Evolutionary conservation across 2,329 filamentous ascomycete species (phyloP).

Genomic region (Leptographium galeiforme): DNA sequence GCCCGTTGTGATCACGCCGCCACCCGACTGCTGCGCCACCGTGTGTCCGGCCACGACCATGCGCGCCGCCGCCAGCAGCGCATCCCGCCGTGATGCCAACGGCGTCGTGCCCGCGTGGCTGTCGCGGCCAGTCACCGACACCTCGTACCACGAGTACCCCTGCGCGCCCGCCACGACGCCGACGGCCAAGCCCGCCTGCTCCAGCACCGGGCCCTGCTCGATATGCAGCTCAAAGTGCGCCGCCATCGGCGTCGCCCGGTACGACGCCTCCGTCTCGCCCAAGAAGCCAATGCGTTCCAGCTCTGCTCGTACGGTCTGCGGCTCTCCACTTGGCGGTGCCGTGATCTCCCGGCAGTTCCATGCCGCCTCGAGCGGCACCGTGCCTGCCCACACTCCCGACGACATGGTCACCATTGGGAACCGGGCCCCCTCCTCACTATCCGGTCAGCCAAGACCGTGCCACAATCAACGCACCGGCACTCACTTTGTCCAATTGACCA

Average conservation of each 20-base stretch:
- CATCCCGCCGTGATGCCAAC: constrained; percentile 16
- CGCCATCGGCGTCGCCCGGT: constrained; percentile 49
- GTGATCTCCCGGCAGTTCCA: constrained; percentile 47
- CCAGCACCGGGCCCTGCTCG: constrained; percentile 67
- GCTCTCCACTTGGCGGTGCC: constrained; percentile 24
- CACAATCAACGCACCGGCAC: constrained; percentile 3
- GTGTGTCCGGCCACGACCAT: constrained; percentile 19
- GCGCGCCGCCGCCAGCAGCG: constrained; percentile 18
- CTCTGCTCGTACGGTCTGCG: constrained; percentile 51
- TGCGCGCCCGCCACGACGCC: constrained; percentile 62
- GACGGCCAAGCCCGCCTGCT: constrained; percentile 47
- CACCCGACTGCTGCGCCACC: constrained; percentile 12
- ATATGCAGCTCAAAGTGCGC: constrained; percentile 79
- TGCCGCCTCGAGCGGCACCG: constrained; percentile 45
- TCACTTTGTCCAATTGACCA: constrained; percentile 68
- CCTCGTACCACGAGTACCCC: constrained; percentile 59
- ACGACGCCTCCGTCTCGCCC: constrained; percentile 41
- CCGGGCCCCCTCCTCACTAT: constrained; percentile 64
- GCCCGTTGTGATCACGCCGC: constrained; percentile 17
- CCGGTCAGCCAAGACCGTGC: background rate
- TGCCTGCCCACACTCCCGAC: constrained; percentile 64
- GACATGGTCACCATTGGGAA: constrained; percentile 64
- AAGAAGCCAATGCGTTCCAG: constrained; percentile 61
- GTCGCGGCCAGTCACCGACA: constrained; percentile 53
- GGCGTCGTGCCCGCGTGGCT: constrained; percentile 65